A percentile compares a stretch with the other conserved stretches of the same genome.
phyloP scores from a whole-genome alignment of 495 filamentous ascomycete species.

The Hypoxylon fuscum region DNA sequence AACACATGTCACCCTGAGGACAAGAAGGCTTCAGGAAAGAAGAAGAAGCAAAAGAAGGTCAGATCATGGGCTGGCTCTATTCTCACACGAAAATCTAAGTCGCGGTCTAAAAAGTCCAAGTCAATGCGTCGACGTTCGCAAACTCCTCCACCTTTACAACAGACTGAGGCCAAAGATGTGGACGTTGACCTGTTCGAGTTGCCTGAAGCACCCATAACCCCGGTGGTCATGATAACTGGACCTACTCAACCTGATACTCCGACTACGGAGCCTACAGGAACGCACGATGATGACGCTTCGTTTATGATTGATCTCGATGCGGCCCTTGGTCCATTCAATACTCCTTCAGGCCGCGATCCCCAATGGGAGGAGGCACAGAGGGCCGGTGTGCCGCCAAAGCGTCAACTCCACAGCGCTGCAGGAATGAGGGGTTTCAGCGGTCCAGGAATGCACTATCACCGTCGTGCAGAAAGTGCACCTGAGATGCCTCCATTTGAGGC shows the following conservation, averaged over 20 bases:
- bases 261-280: constrained; percentile 9
- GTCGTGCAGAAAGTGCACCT: constrained; percentile 91
- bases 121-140: constrained; percentile 45
- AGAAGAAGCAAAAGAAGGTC: constrained; percentile 80
- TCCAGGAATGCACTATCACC: constrained; percentile 88
- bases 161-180: constrained; percentile 23
- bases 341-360: constrained; percentile 67
- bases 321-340: constrained; percentile 92
- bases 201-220: constrained; percentile 38
- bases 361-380: constrained; percentile 66
- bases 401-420: constrained; percentile 90
- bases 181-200: constrained; percentile 31
- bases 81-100: constrained; percentile 70
- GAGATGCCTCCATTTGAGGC: constrained; percentile 85
- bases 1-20: constrained; percentile 16
- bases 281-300: constrained; percentile 63
- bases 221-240: constrained; percentile 40
- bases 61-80: constrained; percentile 84
- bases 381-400: constrained; percentile 69
- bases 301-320: constrained; percentile 95
- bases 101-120: constrained; percentile 53
- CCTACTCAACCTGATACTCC: constrained; percentile 32
- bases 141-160: constrained; percentile 51
- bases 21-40: constrained; percentile 58
- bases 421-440: constrained; percentile 77